Evolutionary conservation across 2,329 filamentous ascomycete genomes (phyloP), one percentile per base, ranked within the genome.

Genomic region (Talaromyces sp.): DNA sequence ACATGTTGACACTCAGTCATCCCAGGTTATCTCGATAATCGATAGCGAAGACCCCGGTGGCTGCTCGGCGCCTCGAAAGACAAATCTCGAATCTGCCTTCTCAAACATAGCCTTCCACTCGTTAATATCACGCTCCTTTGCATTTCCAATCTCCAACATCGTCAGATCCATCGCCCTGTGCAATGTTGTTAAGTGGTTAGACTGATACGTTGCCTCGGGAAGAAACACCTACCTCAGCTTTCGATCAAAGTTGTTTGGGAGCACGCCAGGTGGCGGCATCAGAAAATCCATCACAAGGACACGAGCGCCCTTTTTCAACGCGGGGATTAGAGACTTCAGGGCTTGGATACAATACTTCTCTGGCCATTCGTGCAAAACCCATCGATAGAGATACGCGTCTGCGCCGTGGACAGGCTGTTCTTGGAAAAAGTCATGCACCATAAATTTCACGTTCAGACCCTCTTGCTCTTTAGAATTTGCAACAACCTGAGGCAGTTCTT

Each of bases 331-430:
- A 8, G 66, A 63, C 41, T 62, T 62, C 54, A 79, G 64, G 24
- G 78, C 75, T 21, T 63, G 65, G n/a, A 72, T 65, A 43, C 69
- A 70, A 31, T 77, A 69, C 19, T 66, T 65, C 54, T 78, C 74
- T 12, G 66, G 66, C 72, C 71, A 77, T 59, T 79, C 76, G 62
- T 79, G 77, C 32, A 77, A 62, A 14, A 75, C 69, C 64, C 68
- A 71, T 24, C 75, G 70, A 50, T 77, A 71, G n/a, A 74, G 66
- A 62, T 77, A 79, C 10, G 68, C 68, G 50, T 66, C 62, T n/a
- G 72, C 69, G n/a, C 67, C 61, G 14, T 65, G 59, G 12, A 69
- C 54, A 0, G 74, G 72, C 63, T 78, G 74, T 12, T 67, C 62
- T 26, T 66, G 57, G 61, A 77, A 76, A 64, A 77, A 77, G 62